These are phyloP conservation scores for Suhomyces bribrorum DNA, from an alignment of 1,139 yeast species.

Conservation along the genomic window DNA sequence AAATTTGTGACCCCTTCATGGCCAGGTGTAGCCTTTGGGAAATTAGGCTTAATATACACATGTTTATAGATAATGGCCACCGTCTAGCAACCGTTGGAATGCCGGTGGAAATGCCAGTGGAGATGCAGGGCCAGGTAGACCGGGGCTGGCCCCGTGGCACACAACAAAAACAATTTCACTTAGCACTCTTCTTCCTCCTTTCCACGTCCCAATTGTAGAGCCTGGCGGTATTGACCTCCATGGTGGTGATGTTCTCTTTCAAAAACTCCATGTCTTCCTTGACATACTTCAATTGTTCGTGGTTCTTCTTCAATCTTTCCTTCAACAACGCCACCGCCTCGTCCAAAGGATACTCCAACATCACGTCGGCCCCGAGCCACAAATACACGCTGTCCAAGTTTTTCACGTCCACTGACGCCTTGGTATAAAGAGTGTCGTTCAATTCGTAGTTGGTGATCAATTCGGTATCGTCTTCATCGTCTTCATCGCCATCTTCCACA, in stretches of 20 bases:
- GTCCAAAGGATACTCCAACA: conserved; percentile 89
- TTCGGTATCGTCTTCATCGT: conserved; percentile 29
- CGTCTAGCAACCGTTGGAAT: too few relatives aligned
- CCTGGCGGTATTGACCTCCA: conserved; percentile 97
- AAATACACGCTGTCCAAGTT: conserved; percentile 60
- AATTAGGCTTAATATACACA: too few relatives aligned
- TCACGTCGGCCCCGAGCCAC: conserved; percentile 97
- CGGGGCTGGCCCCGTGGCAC: too few relatives aligned
- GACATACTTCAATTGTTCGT: conserved; percentile 57
- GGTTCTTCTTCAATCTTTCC: conserved; percentile 64
- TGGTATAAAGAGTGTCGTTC: conserved; percentile 87
- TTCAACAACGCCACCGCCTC: conserved; percentile 78
- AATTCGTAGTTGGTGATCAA: conserved; percentile 81
- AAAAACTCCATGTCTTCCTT: conserved; percentile 86
- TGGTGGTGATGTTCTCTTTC: conserved; percentile 91
- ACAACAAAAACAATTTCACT: too few relatives aligned
- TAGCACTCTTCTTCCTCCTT: conserved; percentile 52
- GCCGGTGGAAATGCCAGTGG: too few relatives aligned
- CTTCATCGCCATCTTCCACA: conserved; percentile 25
- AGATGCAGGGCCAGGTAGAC: too few relatives aligned
- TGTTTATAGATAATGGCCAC: too few relatives aligned
- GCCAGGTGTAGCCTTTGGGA: too few relatives aligned
- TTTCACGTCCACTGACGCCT: conserved; percentile 64
- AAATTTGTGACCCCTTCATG: too few relatives aligned
- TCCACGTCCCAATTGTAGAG: conserved; percentile 96